Base-by-base conservation (phyloP, 225 moss, liverwort and hornwort genomes). In the Physcomitrium patens region DNA sequence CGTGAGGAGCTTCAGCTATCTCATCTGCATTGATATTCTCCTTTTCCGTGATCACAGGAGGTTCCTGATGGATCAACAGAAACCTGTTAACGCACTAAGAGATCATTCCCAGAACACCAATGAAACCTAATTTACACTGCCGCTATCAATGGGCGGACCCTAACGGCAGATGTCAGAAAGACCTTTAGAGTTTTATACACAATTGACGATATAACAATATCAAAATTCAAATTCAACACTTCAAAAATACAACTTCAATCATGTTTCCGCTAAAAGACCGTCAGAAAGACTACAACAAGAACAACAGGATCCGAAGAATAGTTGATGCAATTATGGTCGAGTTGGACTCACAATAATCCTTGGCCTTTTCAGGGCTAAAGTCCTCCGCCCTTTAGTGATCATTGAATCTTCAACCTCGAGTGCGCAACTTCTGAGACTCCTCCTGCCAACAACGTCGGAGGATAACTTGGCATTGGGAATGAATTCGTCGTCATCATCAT, bases 401-500 rank as follows among this genome's bases (percentile, higher is more conserved):
- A 74, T 84, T 26, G 77, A 27, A 8, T 87, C 84, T 56, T 86
- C 85, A 13, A 43, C 63, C 45, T 86, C 82, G 43, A 11, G 26
- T 44, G n/a, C 57, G 44, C 72, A 42, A 10, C 65, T 83, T 63
- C 83, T 71, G 37, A 86, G 78, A 72, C 80, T 37, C 31, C 31
- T 76, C 27, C 81, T 81, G 76, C 28, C 60, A 51, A 52, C 64
- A 15, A 49, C 16, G 12, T 78, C 84, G 0, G 76, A 26, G 2
- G 76, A 15, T 57, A 60, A 10, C 46, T 41, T 77, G 3, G 74
- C 77, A 49, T 47, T 74, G 8, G 78, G 73, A 49, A 73, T 65
- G 52, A 87, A 71, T 22, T 70, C 76, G 5, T 84, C 87, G 19
- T 81, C 86, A 31, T 84, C 86, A 10, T 86, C 86, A 22, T 84